phyloP scores from a whole-genome alignment of 768 basidiomycete genomes.

The Hypholoma sublateritium region DNA sequence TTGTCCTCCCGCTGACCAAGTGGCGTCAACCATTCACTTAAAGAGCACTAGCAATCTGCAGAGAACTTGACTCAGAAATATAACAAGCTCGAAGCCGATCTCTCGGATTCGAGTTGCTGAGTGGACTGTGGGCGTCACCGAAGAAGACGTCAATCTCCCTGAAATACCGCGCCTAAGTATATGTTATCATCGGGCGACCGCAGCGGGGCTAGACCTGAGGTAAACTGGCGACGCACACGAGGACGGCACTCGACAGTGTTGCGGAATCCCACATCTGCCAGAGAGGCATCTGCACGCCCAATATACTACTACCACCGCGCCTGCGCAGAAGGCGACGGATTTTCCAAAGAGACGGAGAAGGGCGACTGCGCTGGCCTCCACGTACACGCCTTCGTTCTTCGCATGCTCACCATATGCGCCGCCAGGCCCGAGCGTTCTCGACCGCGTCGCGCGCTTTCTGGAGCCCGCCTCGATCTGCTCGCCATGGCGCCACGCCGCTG shows the following conservation, averaged over 20 bases:
- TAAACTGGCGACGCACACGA: neutral
- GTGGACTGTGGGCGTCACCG: no score
- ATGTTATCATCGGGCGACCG: neutral
- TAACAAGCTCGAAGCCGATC: no score
- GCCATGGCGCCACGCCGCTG: neutral
- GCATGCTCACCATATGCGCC: neutral
- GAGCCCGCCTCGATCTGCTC: neutral
- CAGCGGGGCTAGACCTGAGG: neutral
- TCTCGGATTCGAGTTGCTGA: no score
- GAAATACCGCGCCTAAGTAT: no score
- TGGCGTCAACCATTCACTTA: neutral
- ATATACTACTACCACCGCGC: no score
- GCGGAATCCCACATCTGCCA: no score
- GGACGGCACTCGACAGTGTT: neutral
- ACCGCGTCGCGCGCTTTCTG: neutral
- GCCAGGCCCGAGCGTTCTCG: neutral
- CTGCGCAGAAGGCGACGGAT: no score
- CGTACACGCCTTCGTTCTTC: neutral
- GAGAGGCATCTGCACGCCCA: no score
- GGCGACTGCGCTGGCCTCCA: neutral
- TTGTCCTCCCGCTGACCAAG: neutral
- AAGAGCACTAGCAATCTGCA: no score
- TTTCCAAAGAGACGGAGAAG: no score
- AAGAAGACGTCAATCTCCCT: no score
- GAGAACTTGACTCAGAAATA: no score